phyloP scores from a whole-genome alignment of 192 early-diverging fungal genomes.

The Mortierella alpina region DNA sequence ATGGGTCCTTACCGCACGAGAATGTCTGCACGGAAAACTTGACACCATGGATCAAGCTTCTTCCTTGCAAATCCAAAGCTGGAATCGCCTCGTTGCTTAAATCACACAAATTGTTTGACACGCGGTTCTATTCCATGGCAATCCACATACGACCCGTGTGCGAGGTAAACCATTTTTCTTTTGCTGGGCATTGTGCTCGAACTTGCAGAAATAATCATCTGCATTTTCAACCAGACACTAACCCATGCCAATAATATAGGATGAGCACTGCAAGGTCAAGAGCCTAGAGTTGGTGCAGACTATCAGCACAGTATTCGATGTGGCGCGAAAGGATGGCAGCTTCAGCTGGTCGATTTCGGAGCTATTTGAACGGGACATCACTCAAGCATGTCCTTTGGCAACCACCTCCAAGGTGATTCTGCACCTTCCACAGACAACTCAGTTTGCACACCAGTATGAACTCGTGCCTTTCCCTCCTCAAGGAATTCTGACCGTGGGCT shows the following conservation, averaged over 20 bases:
- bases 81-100: slow-evolving; percentile 92
- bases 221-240: background rate
- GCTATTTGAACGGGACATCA: slow-evolving; percentile 60
- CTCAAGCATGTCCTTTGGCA: slow-evolving; percentile 63
- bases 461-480: slow-evolving; percentile 11
- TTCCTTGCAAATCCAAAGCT: slow-evolving; percentile 94
- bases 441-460: slow-evolving; percentile 21
- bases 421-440: slow-evolving; percentile 40
- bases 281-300: slow-evolving; percentile 77
- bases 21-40: slow-evolving; percentile 98
- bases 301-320: slow-evolving; percentile 85
- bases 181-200: too few species aligned
- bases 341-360: slow-evolving; percentile 63
- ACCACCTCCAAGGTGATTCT: slow-evolving; percentile 55
- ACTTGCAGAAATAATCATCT: too few species aligned
- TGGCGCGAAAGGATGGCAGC: slow-evolving; percentile 63
- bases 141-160: slow-evolving; percentile 72
- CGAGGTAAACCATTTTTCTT: slow-evolving; percentile 20
- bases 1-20: slow-evolving; percentile 88
- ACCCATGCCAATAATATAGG: slow-evolving; percentile 26
- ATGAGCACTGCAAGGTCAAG: slow-evolving; percentile 57
- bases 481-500: slow-evolving; percentile 23
- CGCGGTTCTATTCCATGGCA: slow-evolving; percentile 91
- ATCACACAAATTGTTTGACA: slow-evolving; percentile 90
- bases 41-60: slow-evolving; percentile 95